Evolutionary conservation across 352 stramenopile species (phyloP).

Genomic region (Phytophthora ramorum): DNA sequence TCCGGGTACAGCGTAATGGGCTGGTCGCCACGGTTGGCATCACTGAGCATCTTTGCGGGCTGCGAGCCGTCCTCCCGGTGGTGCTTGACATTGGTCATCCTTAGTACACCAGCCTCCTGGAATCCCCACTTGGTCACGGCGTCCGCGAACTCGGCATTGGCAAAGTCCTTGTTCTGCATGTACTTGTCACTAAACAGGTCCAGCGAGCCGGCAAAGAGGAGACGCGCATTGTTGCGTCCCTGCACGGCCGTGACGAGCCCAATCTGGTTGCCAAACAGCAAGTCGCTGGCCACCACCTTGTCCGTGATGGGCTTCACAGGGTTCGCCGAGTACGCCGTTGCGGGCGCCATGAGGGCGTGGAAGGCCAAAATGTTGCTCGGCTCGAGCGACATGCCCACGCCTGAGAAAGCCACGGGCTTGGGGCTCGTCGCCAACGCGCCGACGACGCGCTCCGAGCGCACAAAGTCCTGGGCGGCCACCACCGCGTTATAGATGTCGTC

Average conservation of each 20-base stretch:
- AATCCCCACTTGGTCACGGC: slow-evolving; percentile 87
- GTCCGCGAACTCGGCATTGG: slow-evolving; percentile 82
- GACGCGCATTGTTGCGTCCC: slow-evolving; percentile 91
- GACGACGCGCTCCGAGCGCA: slow-evolving; percentile 72
- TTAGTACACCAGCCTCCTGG: slow-evolving; percentile 87
- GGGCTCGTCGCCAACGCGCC: slow-evolving; percentile 56
- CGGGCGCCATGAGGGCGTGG: slow-evolving; percentile 76
- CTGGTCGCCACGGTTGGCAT: slow-evolving; percentile 86
- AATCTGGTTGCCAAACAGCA: slow-evolving; percentile 80
- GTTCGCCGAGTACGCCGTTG: slow-evolving; percentile 85
- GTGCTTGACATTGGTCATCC: slow-evolving; percentile 90
- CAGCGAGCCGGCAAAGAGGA: slow-evolving; percentile 89
- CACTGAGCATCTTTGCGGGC: slow-evolving; percentile 91
- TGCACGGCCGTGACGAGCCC: slow-evolving; percentile 88
- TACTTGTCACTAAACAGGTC: slow-evolving; percentile 92
- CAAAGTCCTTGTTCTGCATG: slow-evolving; percentile 61
- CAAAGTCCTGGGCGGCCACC: slow-evolving; percentile 73
- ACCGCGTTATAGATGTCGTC: slow-evolving; percentile 83
- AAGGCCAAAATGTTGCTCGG: slow-evolving; percentile 87
- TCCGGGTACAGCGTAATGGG: slow-evolving; percentile 92
- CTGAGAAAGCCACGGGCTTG: slow-evolving; percentile 79
- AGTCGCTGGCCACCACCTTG: slow-evolving; percentile 64
- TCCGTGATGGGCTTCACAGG: slow-evolving; percentile 76
- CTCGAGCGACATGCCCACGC: slow-evolving; percentile 86
- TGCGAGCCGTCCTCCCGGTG: slow-evolving; percentile 79